Conservation (phyloP, 306 rosid genomes). For the Cicer chorassanicum region DNA sequence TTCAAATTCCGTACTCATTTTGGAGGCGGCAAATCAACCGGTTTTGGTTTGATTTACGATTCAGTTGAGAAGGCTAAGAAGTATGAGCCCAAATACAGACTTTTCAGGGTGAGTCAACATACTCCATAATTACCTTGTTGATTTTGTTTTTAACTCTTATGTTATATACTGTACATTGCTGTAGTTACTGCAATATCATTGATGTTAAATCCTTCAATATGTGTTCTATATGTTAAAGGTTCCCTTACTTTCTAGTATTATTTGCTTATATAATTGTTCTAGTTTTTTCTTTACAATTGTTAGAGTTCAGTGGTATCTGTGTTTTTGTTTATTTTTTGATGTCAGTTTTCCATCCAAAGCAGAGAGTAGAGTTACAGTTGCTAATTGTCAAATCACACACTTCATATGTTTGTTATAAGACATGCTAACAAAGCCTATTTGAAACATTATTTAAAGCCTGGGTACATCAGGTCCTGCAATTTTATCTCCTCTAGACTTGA, state of each 20-base stretch:
- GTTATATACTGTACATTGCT: not conserved
- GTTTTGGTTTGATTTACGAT: constrained; percentile 92
- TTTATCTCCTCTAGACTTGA: not conserved
- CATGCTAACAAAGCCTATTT: not conserved
- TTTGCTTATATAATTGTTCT: not conserved
- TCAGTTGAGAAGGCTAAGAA: constrained; percentile 89
- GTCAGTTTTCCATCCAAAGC: not conserved
- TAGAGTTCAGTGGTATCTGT: not conserved
- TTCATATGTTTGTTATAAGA: not conserved
- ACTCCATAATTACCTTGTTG: not conserved
- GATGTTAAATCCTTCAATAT: not conserved
- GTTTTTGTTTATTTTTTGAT: not conserved
- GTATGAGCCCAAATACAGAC: constrained; percentile 92
- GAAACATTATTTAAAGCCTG: not conserved
- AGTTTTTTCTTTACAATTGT: not conserved
- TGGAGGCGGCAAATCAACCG: constrained; percentile 97
- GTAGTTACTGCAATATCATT: not conserved
- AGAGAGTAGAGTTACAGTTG: not conserved
- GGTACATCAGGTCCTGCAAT: too few relatives aligned
- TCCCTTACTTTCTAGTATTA: not conserved
- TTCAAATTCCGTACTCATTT: constrained; percentile 91
- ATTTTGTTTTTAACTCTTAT: not conserved
- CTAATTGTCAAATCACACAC: not conserved
- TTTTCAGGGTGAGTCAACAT: constrained; percentile 73
- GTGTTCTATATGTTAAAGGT: not conserved